Percentiles rank a stretch among this genome's conserved stretches.
phyloP scores from a whole-genome alignment of 2,329 filamentous ascomycete species.

The Botryotinia narcissicola region DNA sequence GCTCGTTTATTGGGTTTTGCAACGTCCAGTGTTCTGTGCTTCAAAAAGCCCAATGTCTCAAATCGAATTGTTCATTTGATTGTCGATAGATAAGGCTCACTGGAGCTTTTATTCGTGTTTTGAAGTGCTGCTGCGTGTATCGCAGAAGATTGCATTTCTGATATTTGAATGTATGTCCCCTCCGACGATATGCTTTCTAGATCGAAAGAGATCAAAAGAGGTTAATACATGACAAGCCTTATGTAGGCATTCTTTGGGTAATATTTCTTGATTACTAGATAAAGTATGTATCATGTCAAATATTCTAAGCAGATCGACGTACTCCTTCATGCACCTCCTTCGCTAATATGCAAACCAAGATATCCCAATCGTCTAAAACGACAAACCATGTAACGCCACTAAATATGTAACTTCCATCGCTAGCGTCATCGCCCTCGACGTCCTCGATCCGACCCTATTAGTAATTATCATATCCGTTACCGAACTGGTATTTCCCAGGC shows the following conservation, averaged over 20 bases:
- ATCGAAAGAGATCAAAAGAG: neutral
- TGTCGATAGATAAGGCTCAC: neutral
- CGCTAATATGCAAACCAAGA: neutral
- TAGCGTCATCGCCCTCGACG: neutral
- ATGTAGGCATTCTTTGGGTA: neutral
- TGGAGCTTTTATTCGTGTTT: neutral
- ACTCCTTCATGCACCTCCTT: neutral
- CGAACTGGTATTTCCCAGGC: constrained; percentile 43
- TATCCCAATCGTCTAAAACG: neutral
- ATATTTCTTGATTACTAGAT: neutral
- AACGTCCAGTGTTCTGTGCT: neutral
- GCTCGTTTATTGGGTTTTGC: neutral
- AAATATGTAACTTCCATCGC: neutral
- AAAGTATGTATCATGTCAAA: neutral
- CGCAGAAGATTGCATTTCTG: neutral
- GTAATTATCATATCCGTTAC: constrained; percentile 20
- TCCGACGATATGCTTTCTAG: neutral
- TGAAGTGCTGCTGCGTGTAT: neutral
- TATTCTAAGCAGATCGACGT: too few species aligned
- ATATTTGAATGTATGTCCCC: too few species aligned
- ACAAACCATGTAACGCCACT: neutral
- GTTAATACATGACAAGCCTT: neutral
- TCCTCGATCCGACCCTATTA: neutral
- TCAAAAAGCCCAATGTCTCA: neutral
- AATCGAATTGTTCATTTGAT: neutral